Base-by-base conservation (phyloP, 2,329 filamentous ascomycete genomes). In the Colletotrichum musicola region DNA sequence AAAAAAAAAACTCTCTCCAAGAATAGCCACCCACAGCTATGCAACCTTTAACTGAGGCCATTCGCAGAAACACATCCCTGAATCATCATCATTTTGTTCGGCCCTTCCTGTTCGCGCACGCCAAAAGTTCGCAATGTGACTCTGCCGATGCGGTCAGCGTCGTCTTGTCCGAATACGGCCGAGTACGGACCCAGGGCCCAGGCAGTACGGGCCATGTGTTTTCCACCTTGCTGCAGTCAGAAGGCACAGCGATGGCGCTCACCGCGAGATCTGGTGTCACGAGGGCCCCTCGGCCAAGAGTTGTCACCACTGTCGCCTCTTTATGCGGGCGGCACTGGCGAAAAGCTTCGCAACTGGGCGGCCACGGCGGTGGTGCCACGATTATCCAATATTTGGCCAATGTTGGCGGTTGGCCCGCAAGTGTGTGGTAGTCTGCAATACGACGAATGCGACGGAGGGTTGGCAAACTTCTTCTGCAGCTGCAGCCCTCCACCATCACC, bases 121-220 rank as follows among this genome's bases (percentile, higher is more conserved):
- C 9, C 42, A 25, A 42, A 54, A 20, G 47, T 51, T 38, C 18
- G 64, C 51, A 22, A 30, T 54, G 64, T 35, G 38, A 56, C 62
- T 50, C 62, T 50, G 16, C 35, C 49, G 20, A 58, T n/a, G 65
- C 62, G 60, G 65, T 68, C 55, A 68, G 62, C 55, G 18, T 65
- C 50, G 30, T 42, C 30, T 53, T 22, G 35, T 22, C 20, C 56
- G 35, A 50, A 51, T 65, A 56, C 25, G 62, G 55, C n/a, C 50
- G 16, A 68, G 47, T 20, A 47, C 62, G 55, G 49, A 40, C 49
- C 40, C 59, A 3, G 55, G 42, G 27, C 49, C 40, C 59, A 3
- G 22, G 20, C 16, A 68, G 49, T 22, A 49, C 62, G 55, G 50
- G 30, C 50, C 42, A 65, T 2, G 14, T n/a, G 62, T 56, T 61